Evolutionary conservation across 2,329 filamentous ascomycete species (phyloP).

Genomic region (Endoconidiophora laricicola): DNA sequence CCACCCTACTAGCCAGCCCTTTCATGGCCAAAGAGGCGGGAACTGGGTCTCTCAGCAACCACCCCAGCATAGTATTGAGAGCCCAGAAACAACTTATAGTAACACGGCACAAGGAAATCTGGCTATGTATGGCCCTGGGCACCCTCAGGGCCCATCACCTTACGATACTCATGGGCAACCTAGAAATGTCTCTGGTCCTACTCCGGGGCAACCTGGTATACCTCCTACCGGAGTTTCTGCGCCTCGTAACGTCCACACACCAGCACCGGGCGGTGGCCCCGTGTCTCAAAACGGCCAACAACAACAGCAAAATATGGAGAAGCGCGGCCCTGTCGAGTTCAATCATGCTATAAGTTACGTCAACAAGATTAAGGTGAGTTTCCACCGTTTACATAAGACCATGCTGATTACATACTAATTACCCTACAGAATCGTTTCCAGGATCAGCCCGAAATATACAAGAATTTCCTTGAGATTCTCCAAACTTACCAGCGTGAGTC

Average conservation of each 20-base stretch:
- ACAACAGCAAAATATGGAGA: slow-evolving; percentile 51
- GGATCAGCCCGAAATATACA: slow-evolving; percentile 94
- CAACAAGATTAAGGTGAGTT: slow-evolving; percentile 90
- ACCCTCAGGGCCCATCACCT: slow-evolving; percentile 13
- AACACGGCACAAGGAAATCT: slow-evolving; percentile 36
- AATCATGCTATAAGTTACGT: slow-evolving; percentile 99
- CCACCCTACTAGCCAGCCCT: slow-evolving; percentile 24
- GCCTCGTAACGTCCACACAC: slow-evolving; percentile 39
- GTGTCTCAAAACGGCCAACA: slow-evolving; percentile 45
- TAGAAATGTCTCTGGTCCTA: slow-evolving; percentile 15
- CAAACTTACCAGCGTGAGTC: slow-evolving; percentile 97
- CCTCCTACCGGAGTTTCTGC: slow-evolving; percentile 22
- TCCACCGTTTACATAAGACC: neutral
- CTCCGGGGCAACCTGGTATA: slow-evolving; percentile 12
- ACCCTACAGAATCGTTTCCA: slow-evolving; percentile 72
- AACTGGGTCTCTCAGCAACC: slow-evolving; percentile 34
- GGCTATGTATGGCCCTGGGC: slow-evolving; percentile 27
- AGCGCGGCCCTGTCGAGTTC: slow-evolving; percentile 89
- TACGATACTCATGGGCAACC: slow-evolving; percentile 20
- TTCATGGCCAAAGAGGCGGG: slow-evolving; percentile 30
- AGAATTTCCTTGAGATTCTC: slow-evolving; percentile 93
- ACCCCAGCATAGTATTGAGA: slow-evolving; percentile 37
- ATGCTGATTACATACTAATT: neutral
- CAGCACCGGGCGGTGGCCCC: slow-evolving; percentile 38
- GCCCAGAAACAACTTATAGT: slow-evolving; percentile 45